Percentiles rank a stretch among this genome's conserved stretches.
These are phyloP conservation scores for Raffaelea arxii DNA, from an alignment of 2,329 filamentous ascomycete species.

Conservation along the genomic window DNA sequence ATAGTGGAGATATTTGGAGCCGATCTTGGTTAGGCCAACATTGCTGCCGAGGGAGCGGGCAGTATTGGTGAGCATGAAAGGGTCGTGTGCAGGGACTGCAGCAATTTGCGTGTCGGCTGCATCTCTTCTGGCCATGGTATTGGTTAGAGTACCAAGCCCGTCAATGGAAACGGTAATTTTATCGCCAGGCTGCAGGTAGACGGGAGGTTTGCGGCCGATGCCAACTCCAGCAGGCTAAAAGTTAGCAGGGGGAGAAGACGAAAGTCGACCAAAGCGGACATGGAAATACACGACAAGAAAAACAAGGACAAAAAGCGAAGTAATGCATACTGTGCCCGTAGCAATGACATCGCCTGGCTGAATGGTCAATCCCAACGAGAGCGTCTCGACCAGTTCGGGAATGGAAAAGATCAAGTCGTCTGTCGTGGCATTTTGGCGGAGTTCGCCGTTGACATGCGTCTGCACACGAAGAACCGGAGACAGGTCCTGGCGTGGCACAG, in stretches of 20 bases:
- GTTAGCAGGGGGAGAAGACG: not conserved
- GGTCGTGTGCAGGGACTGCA: not conserved
- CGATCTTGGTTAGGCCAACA: conserved; percentile 1
- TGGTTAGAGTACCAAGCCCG: conserved; percentile 29
- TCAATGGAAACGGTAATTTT: conserved; percentile 29
- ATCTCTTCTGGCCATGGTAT: conserved; percentile 20
- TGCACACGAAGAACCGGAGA: conserved; percentile 29
- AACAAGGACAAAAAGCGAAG: not conserved
- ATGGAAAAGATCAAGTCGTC: conserved; percentile 36
- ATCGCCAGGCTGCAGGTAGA: conserved; percentile 30
- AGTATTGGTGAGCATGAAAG: not conserved
- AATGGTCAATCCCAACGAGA: conserved; percentile 32
- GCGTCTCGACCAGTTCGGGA: conserved; percentile 28
- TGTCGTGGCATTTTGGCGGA: conserved; percentile 33
- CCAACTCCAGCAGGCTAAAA: conserved; percentile 32
- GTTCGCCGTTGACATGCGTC: conserved; percentile 35
- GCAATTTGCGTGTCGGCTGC: not conserved
- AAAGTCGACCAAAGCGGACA: not conserved
- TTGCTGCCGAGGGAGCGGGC: not conserved
- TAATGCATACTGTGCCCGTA: conserved; percentile 25
- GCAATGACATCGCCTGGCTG: conserved; percentile 35
- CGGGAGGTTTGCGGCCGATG: conserved; percentile 31
- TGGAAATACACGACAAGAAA: too few species aligned
- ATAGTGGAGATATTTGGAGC: conserved; percentile 1
- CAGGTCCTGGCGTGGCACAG: conserved; percentile 32